These are phyloP conservation scores for Tylopilus sp. DNA, from an alignment of 768 basidiomycete genomes.

Conservation along the genomic window DNA sequence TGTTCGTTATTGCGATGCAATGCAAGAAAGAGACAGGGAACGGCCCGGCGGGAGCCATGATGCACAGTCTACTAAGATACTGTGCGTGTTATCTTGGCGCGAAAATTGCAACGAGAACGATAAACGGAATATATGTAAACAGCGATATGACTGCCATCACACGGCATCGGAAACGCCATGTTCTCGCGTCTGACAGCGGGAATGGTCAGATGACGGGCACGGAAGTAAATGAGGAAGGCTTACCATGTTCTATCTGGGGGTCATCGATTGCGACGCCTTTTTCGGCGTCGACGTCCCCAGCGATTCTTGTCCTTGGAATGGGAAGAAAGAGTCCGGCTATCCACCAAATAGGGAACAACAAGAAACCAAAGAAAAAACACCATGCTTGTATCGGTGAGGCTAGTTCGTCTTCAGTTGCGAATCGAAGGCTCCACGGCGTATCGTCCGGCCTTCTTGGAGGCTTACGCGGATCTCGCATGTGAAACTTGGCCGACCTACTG, in stretches of 20 bases:
- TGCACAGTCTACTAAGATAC: constrained; percentile 9
- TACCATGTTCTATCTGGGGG: constrained; percentile 76
- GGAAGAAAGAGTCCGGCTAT: constrained; percentile 51
- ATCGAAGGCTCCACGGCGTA: constrained; percentile 61
- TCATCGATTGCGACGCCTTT: constrained; percentile 74
- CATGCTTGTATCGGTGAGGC: constrained; percentile 64
- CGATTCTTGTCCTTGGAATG: constrained; percentile 59
- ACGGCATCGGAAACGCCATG: constrained; percentile 75
- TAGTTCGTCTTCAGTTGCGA: constrained; percentile 50
- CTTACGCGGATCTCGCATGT: constrained; percentile 78
- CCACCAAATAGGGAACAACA: constrained; percentile 60
- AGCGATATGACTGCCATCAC: constrained; percentile 65
- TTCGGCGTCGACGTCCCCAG: constrained; percentile 55
- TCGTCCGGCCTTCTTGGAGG: constrained; percentile 51
- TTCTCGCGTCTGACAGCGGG: constrained; percentile 55
- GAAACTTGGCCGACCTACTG: constrained; percentile 54
- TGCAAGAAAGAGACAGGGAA: constrained; percentile 22
- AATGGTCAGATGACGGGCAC: constrained; percentile 1
- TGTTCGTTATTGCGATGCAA: constrained; percentile 20
- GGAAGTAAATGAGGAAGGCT: constrained; percentile 23
- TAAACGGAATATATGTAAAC: constrained; percentile 76
- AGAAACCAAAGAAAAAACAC: constrained; percentile 74
- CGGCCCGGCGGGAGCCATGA: background rate
- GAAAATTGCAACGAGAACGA: constrained; percentile 69
- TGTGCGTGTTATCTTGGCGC: constrained; percentile 33